Evolutionary conservation across 768 basidiomycete species (phyloP).

Genomic region (Leccinellum rugosiceps): DNA sequence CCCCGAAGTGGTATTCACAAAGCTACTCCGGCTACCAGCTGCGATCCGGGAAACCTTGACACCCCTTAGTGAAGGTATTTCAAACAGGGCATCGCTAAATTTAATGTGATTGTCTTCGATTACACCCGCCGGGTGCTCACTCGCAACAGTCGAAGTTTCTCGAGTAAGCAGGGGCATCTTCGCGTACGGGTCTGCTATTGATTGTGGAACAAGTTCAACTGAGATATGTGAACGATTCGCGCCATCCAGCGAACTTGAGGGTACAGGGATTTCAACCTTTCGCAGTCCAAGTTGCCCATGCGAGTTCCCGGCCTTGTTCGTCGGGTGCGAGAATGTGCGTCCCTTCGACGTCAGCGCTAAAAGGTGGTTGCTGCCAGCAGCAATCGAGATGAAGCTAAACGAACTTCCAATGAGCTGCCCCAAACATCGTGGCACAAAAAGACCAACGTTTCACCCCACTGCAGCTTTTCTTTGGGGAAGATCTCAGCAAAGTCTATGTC

Average conservation of each 20-base stretch:
- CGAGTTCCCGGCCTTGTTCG: constrained; percentile 70
- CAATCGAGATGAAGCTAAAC: constrained; percentile 66
- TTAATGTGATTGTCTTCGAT: constrained; percentile 45
- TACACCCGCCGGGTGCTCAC: constrained; percentile 24
- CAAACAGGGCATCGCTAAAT: constrained; percentile 69
- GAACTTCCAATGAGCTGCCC: constrained; percentile 7
- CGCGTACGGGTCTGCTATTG: constrained; percentile 47
- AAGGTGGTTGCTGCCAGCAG: constrained; percentile 68
- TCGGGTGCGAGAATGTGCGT: constrained; percentile 75
- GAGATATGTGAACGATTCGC: constrained; percentile 33
- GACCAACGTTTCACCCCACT: constrained; percentile 64
- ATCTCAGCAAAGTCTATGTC: constrained; percentile 60
- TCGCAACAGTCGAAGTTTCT: constrained; percentile 12
- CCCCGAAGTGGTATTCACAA: constrained; percentile 64
- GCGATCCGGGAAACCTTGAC: constrained; percentile 66
- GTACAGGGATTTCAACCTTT: constrained; percentile 49
- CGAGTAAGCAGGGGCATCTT: constrained; percentile 44
- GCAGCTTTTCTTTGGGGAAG: constrained; percentile 50
- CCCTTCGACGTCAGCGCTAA: constrained; percentile 71
- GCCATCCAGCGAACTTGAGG: constrained; percentile 16
- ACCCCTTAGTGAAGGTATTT: constrained; percentile 69
- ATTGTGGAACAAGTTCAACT: constrained; percentile 57
- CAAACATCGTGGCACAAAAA: not conserved
- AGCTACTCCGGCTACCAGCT: constrained; percentile 71
- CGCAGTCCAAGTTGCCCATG: constrained; percentile 83